Conservation (phyloP, 352 stramenopile genomes). For the Pythium utonaiense region DNA sequence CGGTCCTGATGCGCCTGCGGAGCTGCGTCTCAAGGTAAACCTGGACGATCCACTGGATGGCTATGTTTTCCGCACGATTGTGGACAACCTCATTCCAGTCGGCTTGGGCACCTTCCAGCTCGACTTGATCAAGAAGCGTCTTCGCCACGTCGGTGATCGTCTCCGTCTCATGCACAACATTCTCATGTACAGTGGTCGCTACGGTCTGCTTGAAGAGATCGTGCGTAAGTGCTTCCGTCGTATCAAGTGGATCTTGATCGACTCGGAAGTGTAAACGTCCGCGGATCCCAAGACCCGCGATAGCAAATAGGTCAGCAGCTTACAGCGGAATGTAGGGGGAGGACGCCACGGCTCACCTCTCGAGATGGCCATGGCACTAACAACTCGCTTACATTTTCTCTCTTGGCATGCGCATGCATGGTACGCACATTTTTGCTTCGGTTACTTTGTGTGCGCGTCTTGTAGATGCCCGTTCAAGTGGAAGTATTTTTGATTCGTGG, state of each 20-base stretch:
- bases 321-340: neutral
- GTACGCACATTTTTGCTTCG: neutral
- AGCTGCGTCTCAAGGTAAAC: constrained; percentile 63
- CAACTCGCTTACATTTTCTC: neutral
- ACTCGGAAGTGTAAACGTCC: constrained; percentile 75
- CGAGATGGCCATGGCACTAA: neutral
- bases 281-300: neutral
- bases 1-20: constrained; percentile 57
- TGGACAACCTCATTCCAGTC: constrained; percentile 82
- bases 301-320: constrained; percentile 1
- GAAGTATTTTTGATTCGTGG: neutral
- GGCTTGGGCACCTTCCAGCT: constrained; percentile 79
- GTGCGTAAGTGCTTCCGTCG: constrained; percentile 90
- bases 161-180: constrained; percentile 88
- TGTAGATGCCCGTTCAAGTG: neutral
- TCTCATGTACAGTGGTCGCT: constrained; percentile 86
- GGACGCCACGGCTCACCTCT: neutral
- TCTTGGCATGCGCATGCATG: neutral
- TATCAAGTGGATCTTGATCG: constrained; percentile 91
- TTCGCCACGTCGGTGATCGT: constrained; percentile 82
- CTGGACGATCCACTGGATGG: constrained; percentile 77
- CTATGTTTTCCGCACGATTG: constrained; percentile 84
- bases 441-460: neutral
- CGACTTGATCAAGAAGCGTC: constrained; percentile 86
- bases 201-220: constrained; percentile 81